Percentiles rank a stretch among this genome's conserved stretches.
Evolutionary conservation across 2,329 filamentous ascomycete genomes (phyloP).

Genomic region (Acarospora socialis): DNA sequence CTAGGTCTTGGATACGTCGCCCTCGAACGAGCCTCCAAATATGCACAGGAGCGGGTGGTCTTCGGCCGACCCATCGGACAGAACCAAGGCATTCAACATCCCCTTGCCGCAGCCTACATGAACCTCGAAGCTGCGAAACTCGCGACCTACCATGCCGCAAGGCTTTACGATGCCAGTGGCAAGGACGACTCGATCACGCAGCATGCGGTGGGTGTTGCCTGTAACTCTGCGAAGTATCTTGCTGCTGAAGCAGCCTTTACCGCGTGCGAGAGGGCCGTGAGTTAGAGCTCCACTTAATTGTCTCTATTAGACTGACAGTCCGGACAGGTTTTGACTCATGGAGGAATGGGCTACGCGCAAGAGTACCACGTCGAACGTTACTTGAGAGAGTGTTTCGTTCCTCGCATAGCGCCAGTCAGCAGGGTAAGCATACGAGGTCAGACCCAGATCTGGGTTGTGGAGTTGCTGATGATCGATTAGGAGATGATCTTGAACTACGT

Average conservation of each 20-base stretch:
- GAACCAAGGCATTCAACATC: conserved; percentile 53
- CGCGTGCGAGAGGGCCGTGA: conserved; percentile 44
- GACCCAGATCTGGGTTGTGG: neutral
- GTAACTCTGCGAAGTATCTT: conserved; percentile 55
- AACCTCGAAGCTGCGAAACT: conserved; percentile 50
- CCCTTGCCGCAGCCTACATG: conserved; percentile 52
- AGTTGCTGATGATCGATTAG: conserved; percentile 1
- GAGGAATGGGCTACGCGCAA: conserved; percentile 51
- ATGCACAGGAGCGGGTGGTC: conserved; percentile 52
- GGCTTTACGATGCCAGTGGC: conserved; percentile 43
- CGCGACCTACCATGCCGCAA: conserved; percentile 50
- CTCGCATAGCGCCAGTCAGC: conserved; percentile 49
- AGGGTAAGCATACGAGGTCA: conserved; percentile 19
- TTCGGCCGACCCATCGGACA: conserved; percentile 51
- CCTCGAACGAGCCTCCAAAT: conserved; percentile 45
- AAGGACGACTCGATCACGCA: conserved; percentile 38
- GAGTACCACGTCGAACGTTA: conserved; percentile 54
- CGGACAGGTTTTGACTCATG: conserved; percentile 37
- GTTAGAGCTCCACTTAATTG: neutral
- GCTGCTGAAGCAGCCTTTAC: conserved; percentile 47
- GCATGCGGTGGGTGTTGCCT: conserved; percentile 47
- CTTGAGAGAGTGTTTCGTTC: conserved; percentile 50
- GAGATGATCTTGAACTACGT: conserved; percentile 70
- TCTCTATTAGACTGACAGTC: neutral
- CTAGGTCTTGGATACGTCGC: conserved; percentile 67